Conservation (phyloP, 2,329 filamentous ascomycete species). For the Fusarium burgessii region DNA sequence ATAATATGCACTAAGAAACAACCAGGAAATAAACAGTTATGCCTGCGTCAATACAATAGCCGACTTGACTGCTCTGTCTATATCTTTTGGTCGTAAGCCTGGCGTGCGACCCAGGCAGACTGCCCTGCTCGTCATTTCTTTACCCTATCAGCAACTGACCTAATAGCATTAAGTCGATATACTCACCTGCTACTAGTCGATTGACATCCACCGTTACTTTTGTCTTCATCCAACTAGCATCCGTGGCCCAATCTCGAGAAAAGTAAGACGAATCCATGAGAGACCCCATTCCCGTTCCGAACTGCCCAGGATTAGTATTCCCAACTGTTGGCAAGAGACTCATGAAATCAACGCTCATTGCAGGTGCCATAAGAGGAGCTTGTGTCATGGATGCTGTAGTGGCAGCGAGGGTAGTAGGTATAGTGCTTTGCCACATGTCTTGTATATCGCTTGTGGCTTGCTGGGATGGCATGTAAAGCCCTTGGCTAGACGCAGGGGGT, state of each 20-base stretch:
- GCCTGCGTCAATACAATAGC: constrained; percentile 33
- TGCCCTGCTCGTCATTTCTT: constrained; percentile 53
- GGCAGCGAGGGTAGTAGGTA: constrained; percentile 22
- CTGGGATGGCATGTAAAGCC: constrained; percentile 12
- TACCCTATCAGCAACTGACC: constrained; percentile 1
- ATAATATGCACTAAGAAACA: not conserved
- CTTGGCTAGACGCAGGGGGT: constrained; percentile 3
- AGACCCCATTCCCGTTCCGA: constrained; percentile 10
- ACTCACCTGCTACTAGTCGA: constrained; percentile 51
- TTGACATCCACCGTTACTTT: constrained; percentile 54
- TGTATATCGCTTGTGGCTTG: not conserved
- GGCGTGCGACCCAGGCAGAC: constrained; percentile 57
- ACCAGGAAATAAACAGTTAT: not conserved
- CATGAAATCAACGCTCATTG: constrained; percentile 16
- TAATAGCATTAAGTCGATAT: fast-evolving
- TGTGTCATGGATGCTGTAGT: constrained; percentile 19
- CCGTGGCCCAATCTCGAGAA: constrained; percentile 32
- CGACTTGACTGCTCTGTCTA: constrained; percentile 48
- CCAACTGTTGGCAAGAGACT: constrained; percentile 14
- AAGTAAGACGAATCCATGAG: constrained; percentile 29
- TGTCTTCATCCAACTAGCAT: constrained; percentile 44
- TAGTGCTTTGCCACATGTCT: constrained; percentile 29
- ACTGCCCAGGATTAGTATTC: constrained; percentile 15
- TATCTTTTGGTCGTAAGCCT: constrained; percentile 54
- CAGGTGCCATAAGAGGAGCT: constrained; percentile 9